Conservation (phyloP, 345 rosid genomes). For the Camelina hispida region DNA sequence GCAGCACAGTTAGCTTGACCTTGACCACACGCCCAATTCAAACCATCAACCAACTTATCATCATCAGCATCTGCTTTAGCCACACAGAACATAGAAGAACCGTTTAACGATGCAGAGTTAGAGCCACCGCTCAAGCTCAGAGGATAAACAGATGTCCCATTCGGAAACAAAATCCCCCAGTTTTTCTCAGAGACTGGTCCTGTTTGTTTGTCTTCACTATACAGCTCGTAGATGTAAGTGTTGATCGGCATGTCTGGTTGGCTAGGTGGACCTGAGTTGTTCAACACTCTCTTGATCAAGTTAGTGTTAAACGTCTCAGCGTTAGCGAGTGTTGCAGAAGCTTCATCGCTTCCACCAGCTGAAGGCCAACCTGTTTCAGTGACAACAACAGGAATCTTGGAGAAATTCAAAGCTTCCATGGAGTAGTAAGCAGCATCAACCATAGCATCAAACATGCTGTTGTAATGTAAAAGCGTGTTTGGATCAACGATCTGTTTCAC, state of each 20-base stretch:
- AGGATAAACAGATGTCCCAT: conserved; percentile 81
- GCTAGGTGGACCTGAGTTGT: conserved; percentile 93
- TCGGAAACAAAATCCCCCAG: conserved; percentile 83
- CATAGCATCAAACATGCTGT: conserved; percentile 99
- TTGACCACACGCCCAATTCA: conserved; percentile 97
- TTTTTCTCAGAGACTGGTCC: conserved; percentile 81
- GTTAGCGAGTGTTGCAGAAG: conserved; percentile 75
- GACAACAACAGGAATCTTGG: conserved; percentile 76
- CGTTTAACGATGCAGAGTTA: conserved; percentile 50
- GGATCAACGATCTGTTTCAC: conserved; percentile 99
- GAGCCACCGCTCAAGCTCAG: conserved; percentile 51
- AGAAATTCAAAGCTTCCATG: conserved; percentile 66
- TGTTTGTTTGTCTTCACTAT: conserved; percentile 79
- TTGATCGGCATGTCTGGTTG: conserved; percentile 65
- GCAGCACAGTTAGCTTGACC: conserved; percentile 81
- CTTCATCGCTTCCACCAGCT: conserved; percentile 73
- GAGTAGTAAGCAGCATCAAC: conserved; percentile 97
- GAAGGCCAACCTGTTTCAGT: conserved; percentile 99
- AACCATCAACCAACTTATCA: conserved; percentile 68
- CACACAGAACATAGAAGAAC: conserved; percentile 68
- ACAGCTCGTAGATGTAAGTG: conserved; percentile 86
- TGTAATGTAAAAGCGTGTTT: conserved; percentile 81
- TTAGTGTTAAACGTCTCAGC: conserved; percentile 77
- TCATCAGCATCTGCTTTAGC: conserved; percentile 74
- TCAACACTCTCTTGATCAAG: conserved; percentile 73